A percentile compares a stretch with the other conserved stretches of the same genome.
These are phyloP conservation scores for Beauveria scarabaeidicola DNA, from an alignment of 2,329 filamentous ascomycete genomes.

Conservation along the genomic window DNA sequence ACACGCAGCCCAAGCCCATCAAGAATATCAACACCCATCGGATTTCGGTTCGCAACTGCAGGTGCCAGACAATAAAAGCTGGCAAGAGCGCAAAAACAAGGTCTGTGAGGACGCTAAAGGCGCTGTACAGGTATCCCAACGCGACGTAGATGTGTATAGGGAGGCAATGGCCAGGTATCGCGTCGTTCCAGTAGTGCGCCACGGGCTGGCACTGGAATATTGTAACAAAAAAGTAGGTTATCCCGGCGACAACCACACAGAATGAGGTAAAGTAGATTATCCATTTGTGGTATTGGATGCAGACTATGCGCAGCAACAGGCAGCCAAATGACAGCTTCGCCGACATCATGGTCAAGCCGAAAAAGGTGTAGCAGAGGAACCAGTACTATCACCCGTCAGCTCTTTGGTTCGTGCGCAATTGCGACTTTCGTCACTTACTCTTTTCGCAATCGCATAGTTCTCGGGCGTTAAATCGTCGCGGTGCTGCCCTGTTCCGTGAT, in stretches of 20 bases:
- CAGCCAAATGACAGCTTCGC: constrained; percentile 20
- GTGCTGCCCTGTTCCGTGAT: constrained; percentile 28
- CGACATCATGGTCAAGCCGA: constrained; percentile 17
- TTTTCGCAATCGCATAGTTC: constrained; percentile 21
- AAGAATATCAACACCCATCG: constrained; percentile 42
- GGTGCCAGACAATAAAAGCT: constrained; percentile 40
- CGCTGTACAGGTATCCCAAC: constrained; percentile 40
- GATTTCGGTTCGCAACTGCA: constrained; percentile 40
- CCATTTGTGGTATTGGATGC: constrained; percentile 16
- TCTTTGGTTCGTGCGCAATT: not conserved
- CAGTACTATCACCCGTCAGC: constrained; percentile 13
- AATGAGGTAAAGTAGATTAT: constrained; percentile 22
- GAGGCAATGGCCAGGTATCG: constrained; percentile 20
- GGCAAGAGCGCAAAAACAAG: constrained; percentile 40
- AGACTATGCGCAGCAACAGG: constrained; percentile 20
- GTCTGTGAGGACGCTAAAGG: constrained; percentile 36
- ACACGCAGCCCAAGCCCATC: constrained; percentile 45
- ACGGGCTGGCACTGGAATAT: constrained; percentile 23
- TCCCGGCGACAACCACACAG: constrained; percentile 20
- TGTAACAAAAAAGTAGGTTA: constrained; percentile 24
- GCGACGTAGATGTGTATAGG: constrained; percentile 32
- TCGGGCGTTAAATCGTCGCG: constrained; percentile 19
- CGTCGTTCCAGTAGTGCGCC: constrained; percentile 22
- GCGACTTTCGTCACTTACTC: constrained; percentile 18
- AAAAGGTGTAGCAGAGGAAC: constrained; percentile 19